Evolutionary conservation across 1,284 basidiomycete genomes (phyloP), one percentile per base, ranked within the genome.

Genomic region (Nidula niveotomentosa): DNA sequence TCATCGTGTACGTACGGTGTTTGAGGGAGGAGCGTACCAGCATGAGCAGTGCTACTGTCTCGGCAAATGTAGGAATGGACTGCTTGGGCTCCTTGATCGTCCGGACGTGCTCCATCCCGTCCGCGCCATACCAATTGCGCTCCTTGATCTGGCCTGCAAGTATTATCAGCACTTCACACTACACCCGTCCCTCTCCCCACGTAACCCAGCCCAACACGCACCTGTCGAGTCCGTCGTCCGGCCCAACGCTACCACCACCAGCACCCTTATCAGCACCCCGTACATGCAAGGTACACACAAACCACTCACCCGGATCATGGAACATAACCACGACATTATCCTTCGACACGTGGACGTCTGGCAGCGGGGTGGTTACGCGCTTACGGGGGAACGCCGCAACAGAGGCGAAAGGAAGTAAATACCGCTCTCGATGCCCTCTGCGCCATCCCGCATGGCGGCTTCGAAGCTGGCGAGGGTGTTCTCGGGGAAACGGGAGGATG

Each of bases 261-360:
- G 4, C 23, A 23, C 23, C 23, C 23, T 23, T 15, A 63, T 52
- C 45, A 58, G 43, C 23, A 56, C 65, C 17, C 23, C 41, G 15
- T 53, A 23, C 61, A 46, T n/a, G 46, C 58, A 63, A 53, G 52
- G 46, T 23, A 23, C 23, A 18, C n/a, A 69, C 67, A 56, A 54
- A 36, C 45, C 30, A 67, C 85, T 65, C 62, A 89, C 90, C 84
- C 9, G 93, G 91, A 72, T 98, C 96, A 70, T 98, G 95, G 74
- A 96, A 97, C 93, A 98, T 95, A 58, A 98, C 74, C 49, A 98
- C 90, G 49, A 94, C 86, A 65, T 88, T 80, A 76, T 98, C 96
- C 61, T 82, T 74, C 51, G 96, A 96, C 68, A 98, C 90, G 73
- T 98, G 96, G 62, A 98, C 94, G 83, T 98, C 96, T 95, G 84